These are phyloP conservation scores for Tagetes erecta DNA, from an alignment of 129 eudicot species.

Conservation along the genomic window DNA sequence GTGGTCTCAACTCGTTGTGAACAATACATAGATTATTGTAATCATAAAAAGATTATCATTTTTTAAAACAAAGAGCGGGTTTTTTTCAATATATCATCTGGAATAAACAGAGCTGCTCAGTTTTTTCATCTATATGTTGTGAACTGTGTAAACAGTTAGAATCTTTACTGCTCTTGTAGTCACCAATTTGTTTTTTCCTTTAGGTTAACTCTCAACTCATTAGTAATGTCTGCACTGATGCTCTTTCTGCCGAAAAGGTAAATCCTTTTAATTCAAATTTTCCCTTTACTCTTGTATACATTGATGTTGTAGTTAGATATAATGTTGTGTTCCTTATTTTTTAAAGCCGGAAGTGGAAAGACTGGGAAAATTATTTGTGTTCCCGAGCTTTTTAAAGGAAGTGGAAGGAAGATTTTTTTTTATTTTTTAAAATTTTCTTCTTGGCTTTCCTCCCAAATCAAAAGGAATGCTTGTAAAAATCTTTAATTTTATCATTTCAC, in stretches of 20 bases:
- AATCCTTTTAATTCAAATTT: neutral
- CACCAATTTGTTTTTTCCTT: neutral
- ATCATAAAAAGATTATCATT: neutral
- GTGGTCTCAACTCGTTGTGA: neutral
- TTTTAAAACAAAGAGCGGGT: neutral
- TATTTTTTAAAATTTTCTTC: no score
- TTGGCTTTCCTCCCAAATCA: no score
- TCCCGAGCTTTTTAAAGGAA: no score
- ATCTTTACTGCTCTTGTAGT: neutral
- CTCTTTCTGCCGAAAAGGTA: slow-evolving; percentile 92
- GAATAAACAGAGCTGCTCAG: neutral
- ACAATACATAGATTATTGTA: slow-evolving; percentile 1
- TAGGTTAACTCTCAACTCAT: slow-evolving; percentile 80
- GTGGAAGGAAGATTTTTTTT: no score
- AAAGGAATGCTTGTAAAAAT: no score
- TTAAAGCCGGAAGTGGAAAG: no score
- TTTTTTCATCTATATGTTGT: neutral
- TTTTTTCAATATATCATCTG: neutral
- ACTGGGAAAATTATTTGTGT: no score
- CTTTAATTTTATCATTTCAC: no score
- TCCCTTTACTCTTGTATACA: neutral
- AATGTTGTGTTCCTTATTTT: no score
- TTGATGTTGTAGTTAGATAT: neutral
- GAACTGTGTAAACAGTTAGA: neutral
- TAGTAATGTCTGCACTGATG: slow-evolving; percentile 89